Conservation (phyloP, 306 rosid genomes). For the Prinsepia uniflora region DNA sequence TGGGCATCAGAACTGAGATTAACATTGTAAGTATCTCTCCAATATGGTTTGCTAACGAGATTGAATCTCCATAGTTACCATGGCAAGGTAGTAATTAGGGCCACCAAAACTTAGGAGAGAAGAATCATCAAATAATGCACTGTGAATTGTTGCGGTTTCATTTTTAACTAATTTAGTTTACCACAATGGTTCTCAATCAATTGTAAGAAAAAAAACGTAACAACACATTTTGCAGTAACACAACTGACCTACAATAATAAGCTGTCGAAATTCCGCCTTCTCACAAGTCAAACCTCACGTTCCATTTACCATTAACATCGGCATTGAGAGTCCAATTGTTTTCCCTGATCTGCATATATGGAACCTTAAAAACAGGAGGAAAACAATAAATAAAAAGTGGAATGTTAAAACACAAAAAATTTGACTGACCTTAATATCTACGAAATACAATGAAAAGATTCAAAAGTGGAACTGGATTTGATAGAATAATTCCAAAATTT, state of each 20-base stretch:
- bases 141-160: not conserved
- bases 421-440: not conserved
- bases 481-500: not conserved
- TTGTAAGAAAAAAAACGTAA: conserved; percentile 23
- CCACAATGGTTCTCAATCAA: conserved; percentile 12
- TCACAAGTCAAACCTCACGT: conserved; percentile 78
- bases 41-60: not conserved
- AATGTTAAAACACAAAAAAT: not conserved
- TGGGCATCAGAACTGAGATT: not conserved
- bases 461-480: not conserved
- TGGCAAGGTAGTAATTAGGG: not conserved
- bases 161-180: not conserved
- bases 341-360: conserved; percentile 94
- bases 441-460: not conserved
- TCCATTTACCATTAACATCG: conserved; percentile 84
- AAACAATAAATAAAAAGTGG: conserved; percentile 2
- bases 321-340: conserved; percentile 88
- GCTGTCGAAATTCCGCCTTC: conserved; percentile 26
- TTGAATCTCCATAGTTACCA: not conserved
- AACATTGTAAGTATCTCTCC: not conserved
- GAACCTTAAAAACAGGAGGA: conserved; percentile 52
- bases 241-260: conserved; percentile 20
- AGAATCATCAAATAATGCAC: not conserved
- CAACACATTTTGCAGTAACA: conserved; percentile 19
- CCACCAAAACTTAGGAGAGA: not conserved